Evolutionary conservation across 371 early-diverging fungal genomes (phyloP), one percentile per base, ranked within the genome.

Genomic region (Haplosporangium sp.): DNA sequence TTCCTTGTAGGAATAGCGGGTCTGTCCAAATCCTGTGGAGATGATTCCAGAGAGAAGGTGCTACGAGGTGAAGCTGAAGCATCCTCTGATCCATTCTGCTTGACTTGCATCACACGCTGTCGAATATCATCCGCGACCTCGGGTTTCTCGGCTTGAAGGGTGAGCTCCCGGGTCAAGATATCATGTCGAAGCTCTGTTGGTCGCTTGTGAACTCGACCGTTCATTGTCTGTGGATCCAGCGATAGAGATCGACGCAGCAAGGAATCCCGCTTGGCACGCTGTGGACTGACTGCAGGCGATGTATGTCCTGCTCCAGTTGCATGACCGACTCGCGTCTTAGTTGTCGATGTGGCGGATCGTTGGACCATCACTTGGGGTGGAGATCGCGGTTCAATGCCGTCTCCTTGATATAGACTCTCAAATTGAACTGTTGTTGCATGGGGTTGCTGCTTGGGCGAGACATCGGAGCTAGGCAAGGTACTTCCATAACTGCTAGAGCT

Each of bases 171-270:
- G 7, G 67, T 63, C 38, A 67, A 43, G 36, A 70, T 66, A 18
- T 71, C 77, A 12, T 70, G 71, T 20, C 71, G 64, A 11, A 76
- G 68, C 29, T 76, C 77, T 5, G 59, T 67, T 7, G 75, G 62
- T 21, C 42, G 55, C 61, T 60, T 76, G 53, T 71, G 75, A 5
- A 76, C 56, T 9, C 77, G 71, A 4, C 67, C 77, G 8, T 71
- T 60, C 71, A 71, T 76, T 0, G 67, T 63, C 43, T 76, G 77
- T 0, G 77, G 77, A 23, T 71, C 77, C 59, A 76, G 52, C 0
- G 77, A 76, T 18, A 76, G 53, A 41, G 77, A 76, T 11, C 77
- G 67, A 10, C 77, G 77, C 41, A 76, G 67, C 48, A 69, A 46
- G 29, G 75, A 74, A 40, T 59, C 69, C 8, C 75, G 64, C 42